Evolutionary conservation across 352 stramenopile genomes (phyloP), one percentile per base, ranked within the genome.

Genomic region (Phytophthora colocasiae): DNA sequence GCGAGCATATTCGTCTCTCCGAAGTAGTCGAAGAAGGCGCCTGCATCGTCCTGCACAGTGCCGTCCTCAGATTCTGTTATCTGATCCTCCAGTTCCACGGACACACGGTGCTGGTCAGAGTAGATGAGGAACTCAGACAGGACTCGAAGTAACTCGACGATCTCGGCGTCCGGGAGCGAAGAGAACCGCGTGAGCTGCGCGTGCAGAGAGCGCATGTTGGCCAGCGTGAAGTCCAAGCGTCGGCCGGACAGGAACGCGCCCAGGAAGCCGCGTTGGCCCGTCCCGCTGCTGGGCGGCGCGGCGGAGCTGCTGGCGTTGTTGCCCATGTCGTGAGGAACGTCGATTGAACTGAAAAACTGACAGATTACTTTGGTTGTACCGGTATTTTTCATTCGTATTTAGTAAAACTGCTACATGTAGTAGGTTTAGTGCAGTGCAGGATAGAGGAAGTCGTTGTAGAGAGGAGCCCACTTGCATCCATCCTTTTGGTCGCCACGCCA

Each of bases 1-100:
- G 83, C 83, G 3, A 98, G 71, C 44, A 98, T 97, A 69, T 97
- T 98, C 62, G 98, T 98, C 75, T 99, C 95, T 63, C 93, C 98
- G 76, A 99, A 98, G 78, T 98, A 99, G 65, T 98, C 93, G 73
- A 98, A 98, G 55, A 98, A 94, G 53, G 81, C 72, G 44, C 80
- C 86, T 1, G 81, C 75, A 51, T 72, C 52, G 38, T 67, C 52
- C 1, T 34, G 4, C 3, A 22, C 41, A 9, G 31, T 34, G 22
- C 9, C 41, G 14, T 63, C 69, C 14, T 47, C 58, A 3, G 46
- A 44, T 1, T 53, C 48, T 6, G 31, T 17, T 0, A 11, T 47
- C 49, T 69, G 54, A 24, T 67, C 52, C 31, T 75, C 62, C 7
- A 58, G 29, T 14, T 64, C 58, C 31, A 57, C 32, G 1, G 60